Conservation (phyloP, 306 rosid genomes). For the Cucurbita maxima region DNA sequence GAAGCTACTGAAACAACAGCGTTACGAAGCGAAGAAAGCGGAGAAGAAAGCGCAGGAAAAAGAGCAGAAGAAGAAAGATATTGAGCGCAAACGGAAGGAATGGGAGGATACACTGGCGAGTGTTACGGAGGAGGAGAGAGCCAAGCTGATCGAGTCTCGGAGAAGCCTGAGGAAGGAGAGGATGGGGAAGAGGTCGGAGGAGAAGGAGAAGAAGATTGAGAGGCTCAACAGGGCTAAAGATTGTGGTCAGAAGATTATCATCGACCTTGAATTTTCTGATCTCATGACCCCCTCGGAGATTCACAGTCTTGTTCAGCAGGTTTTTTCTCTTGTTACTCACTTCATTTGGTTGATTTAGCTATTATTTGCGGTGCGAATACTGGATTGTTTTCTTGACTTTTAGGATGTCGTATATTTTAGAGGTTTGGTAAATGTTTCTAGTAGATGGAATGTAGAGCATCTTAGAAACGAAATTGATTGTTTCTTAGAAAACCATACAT, state of each 20-base stretch:
- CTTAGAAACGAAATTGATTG: background rate
- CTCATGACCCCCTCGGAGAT: constrained; percentile 71
- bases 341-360: background rate
- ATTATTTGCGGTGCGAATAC: background rate
- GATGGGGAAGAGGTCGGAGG: constrained; percentile 52
- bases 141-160: constrained; percentile 52
- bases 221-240: constrained; percentile 35
- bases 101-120: constrained; percentile 60
- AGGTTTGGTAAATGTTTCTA: background rate
- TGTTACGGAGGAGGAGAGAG: constrained; percentile 45
- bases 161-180: constrained; percentile 56
- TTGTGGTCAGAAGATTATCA: constrained; percentile 57
- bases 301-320: constrained; percentile 85
- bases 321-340: background rate
- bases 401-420: background rate
- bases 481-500: background rate
- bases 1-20: constrained; percentile 55
- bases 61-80: constrained; percentile 42
- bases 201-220: constrained; percentile 38
- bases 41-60: constrained; percentile 68
- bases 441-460: background rate
- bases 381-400: background rate
- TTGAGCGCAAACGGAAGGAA: constrained; percentile 61
- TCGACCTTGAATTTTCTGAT: constrained; percentile 62
- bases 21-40: constrained; percentile 60